Evolutionary conservation across 2,329 filamentous ascomycete genomes (phyloP), one percentile per base, ranked within the genome.

Genomic region (Fusarium sp.): DNA sequence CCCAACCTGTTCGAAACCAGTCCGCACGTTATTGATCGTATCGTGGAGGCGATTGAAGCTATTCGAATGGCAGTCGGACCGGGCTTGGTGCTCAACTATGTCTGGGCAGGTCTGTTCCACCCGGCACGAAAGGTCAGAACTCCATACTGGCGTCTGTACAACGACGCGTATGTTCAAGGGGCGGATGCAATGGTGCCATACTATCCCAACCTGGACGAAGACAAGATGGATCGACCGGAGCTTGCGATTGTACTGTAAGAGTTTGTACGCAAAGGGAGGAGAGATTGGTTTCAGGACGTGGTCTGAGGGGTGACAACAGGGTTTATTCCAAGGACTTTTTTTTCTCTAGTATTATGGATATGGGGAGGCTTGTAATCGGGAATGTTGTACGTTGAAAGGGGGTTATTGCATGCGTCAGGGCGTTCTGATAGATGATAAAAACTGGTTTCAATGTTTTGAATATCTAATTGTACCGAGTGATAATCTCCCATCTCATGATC

Each of bases 1-100:
- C 97, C 96, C 34, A 99, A 99, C 80, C 87, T 99, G 58, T 99
- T 98, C 81, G 96, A 99, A 82, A 99, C 96, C 8, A 96, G 92
- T 74, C 96, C 96, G 1, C 96, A 99, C 86, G 96, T 99, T 76
- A 99, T 99, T 75, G 96, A 99, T 81, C 91, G 96, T 46, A 97
- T 99, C 73, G 92, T 99, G 70, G 97, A 99, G 81, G 96, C 97
- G 53, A 97, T 99, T 72, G 96, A 98, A 80, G 96, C 94, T 41
- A 93, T 99, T 68, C 90, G 96, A 49, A 94, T 98, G 85, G 94
- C 95, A 0, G 92, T 98, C 46, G 96, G 96, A 1, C 93, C 94
- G 0, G 96, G 96, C 5, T 84, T 97, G 24, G 93, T 98, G 38
- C 92, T 99, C 87, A 99, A 99, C 83, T 99, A 99, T 80, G 91